These are phyloP conservation scores for Candida koratica DNA, from an alignment of 805 yeast genomes.

Conservation along the genomic window DNA sequence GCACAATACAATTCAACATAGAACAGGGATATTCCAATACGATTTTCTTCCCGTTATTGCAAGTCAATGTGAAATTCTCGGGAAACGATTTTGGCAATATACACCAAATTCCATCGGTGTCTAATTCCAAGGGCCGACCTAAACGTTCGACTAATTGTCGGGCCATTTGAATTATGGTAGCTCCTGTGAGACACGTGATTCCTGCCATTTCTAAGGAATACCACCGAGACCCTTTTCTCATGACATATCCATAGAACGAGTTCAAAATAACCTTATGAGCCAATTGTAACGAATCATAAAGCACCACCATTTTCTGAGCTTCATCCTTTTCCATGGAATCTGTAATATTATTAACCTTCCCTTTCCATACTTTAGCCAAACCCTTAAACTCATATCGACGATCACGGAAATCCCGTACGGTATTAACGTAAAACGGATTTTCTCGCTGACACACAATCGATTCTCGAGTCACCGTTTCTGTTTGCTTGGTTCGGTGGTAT, in stretches of 20 bases:
- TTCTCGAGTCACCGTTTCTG: slow-evolving; percentile 83
- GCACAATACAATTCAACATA: slow-evolving; percentile 91
- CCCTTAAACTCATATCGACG: slow-evolving; percentile 95
- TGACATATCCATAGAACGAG: slow-evolving; percentile 96
- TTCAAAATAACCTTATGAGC: slow-evolving; percentile 96
- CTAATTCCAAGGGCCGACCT: slow-evolving; percentile 93
- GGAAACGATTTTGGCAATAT: slow-evolving; percentile 92
- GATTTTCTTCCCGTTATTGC: slow-evolving; percentile 74
- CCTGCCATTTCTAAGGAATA: slow-evolving; percentile 99
- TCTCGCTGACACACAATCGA: slow-evolving; percentile 96
- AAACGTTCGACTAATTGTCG: slow-evolving; percentile 83
- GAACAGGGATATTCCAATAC: slow-evolving; percentile 90
- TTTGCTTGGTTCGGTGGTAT: slow-evolving; percentile 73
- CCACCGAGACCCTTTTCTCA: slow-evolving; percentile 99
- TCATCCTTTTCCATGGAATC: slow-evolving; percentile 74
- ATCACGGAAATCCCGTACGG: slow-evolving; percentile 92
- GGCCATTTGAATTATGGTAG: slow-evolving; percentile 97
- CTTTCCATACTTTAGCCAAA: slow-evolving; percentile 90
- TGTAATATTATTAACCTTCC: slow-evolving; percentile 56
- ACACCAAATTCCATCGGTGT: slow-evolving; percentile 99
- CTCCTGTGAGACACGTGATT: slow-evolving; percentile 96
- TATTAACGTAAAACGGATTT: slow-evolving; percentile 93
- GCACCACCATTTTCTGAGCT: slow-evolving; percentile 87
- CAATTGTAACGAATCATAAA: slow-evolving; percentile 91
- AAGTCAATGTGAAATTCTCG: slow-evolving; percentile 68